Conservation (phyloP, 192 early-diverging fungal species). For the Cetraspora pellucida region DNA sequence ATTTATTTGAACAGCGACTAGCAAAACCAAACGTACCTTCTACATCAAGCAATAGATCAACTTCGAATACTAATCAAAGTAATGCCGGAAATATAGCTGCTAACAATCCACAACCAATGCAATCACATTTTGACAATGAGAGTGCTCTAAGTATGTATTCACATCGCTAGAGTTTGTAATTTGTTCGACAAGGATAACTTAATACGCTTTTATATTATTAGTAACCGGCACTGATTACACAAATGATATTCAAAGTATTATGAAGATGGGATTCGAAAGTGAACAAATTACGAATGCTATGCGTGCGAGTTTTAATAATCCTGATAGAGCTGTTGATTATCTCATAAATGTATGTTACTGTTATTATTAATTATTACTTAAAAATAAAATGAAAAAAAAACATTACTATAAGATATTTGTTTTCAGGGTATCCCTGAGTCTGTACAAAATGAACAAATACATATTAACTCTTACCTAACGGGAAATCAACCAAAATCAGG, state of each 20-base stretch:
- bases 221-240: conserved; percentile 81
- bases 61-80: conserved; percentile 45
- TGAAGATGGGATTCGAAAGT: conserved; percentile 94
- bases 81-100: neutral
- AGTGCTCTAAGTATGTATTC: neutral
- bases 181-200: neutral
- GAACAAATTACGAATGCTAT: conserved; percentile 86
- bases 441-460: conserved; percentile 52
- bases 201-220: conserved; percentile 35
- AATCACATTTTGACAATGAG: neutral
- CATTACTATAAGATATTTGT: neutral
- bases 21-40: conserved; percentile 31
- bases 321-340: conserved; percentile 96
- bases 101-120: neutral
- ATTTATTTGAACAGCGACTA: conserved; percentile 30
- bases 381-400: no score
- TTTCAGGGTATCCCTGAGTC: conserved; percentile 81
- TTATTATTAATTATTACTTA: no score
- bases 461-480: conserved; percentile 36
- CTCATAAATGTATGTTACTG: conserved; percentile 74
- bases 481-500: conserved; percentile 35
- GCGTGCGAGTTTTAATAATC: conserved; percentile 97
- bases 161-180: neutral
- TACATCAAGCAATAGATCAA: conserved; percentile 41
- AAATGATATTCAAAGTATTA: conserved; percentile 81